Evolutionary conservation across 1,284 basidiomycete genomes (phyloP).

Genomic region (Peniophora sp.): DNA sequence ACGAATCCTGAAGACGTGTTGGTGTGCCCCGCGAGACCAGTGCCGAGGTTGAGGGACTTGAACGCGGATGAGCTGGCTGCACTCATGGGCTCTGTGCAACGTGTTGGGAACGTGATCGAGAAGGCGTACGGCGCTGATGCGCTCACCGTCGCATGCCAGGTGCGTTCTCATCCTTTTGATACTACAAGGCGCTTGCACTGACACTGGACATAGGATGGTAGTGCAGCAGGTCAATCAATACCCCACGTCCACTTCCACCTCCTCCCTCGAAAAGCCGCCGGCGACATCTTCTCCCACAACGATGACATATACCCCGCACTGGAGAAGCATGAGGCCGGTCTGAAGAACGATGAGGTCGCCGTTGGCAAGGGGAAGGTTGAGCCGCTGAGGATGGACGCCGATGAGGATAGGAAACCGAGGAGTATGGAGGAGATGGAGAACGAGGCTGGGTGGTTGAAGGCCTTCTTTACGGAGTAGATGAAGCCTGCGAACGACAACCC

Average conservation of each 20-base stretch:
- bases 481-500: too few species aligned
- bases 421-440: constrained; percentile 32
- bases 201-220: constrained; percentile 66
- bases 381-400: constrained; percentile 53
- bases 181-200: constrained; percentile 1
- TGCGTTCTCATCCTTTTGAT: constrained; percentile 21
- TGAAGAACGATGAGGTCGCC: constrained; percentile 28
- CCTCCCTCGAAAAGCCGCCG: constrained; percentile 65
- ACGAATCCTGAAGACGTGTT: constrained; percentile 65
- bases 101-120: constrained; percentile 61
- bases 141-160: constrained; percentile 80
- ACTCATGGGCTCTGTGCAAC: constrained; percentile 71
- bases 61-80: constrained; percentile 63
- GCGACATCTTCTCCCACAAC: constrained; percentile 63
- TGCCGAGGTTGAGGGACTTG: constrained; percentile 72
- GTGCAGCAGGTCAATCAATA: constrained; percentile 78
- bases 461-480: constrained; percentile 23
- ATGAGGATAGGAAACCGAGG: constrained; percentile 63
- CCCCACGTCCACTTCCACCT: constrained; percentile 91
- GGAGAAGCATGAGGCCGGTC: constrained; percentile 53
- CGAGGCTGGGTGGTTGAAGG: constrained; percentile 26
- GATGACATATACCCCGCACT: constrained; percentile 77
- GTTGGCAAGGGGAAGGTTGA: constrained; percentile 14
- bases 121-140: constrained; percentile 67
- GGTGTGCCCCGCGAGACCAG: constrained; percentile 72